These are phyloP conservation scores for Buddleja alternifolia DNA, from an alignment of 257 asterid species.

Conservation along the genomic window DNA sequence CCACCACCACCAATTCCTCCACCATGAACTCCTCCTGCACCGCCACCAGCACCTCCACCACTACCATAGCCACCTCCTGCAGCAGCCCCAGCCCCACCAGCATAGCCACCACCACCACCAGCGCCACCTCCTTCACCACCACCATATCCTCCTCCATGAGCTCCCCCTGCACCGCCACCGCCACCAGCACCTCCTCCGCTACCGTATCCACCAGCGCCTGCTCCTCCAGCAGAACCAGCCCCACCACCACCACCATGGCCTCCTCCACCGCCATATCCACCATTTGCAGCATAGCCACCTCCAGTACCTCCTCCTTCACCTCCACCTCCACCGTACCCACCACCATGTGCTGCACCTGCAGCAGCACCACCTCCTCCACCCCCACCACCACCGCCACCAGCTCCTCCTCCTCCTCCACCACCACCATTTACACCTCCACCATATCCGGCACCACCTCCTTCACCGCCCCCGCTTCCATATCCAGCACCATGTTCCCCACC, in stretches of 20 bases:
- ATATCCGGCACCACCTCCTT: conserved; percentile 29
- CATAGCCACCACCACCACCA: conserved; percentile 64
- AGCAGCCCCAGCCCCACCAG: conserved; percentile 41
- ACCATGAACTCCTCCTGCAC: conserved; percentile 10
- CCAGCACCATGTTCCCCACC: conserved; percentile 37
- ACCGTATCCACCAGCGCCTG: conserved; percentile 51
- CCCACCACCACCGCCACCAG: conserved; percentile 28
- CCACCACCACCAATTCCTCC: conserved; percentile 21
- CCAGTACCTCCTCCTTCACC: conserved; percentile 40
- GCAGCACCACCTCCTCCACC: conserved; percentile 35
- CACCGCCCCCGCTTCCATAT: conserved; percentile 35
- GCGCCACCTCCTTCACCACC: conserved; percentile 58
- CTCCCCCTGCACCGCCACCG: conserved; percentile 44
- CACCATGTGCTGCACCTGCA: conserved; percentile 27
- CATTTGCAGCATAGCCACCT: conserved; percentile 34
- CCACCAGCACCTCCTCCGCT: conserved; percentile 58
- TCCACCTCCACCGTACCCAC: conserved; percentile 34
- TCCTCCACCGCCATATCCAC: conserved; percentile 46
- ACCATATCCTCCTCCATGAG: conserved; percentile 58
- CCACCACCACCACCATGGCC: conserved; percentile 49
- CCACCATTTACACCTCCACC: conserved; percentile 11
- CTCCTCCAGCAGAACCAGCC: conserved; percentile 50
- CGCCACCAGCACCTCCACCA: conserved; percentile 50
- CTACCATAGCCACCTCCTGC: conserved; percentile 53
- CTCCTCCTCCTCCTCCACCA: conserved; percentile 39